Conservation (phyloP, 371 early-diverging fungal species). For the Syncephalastrum sp. region DNA sequence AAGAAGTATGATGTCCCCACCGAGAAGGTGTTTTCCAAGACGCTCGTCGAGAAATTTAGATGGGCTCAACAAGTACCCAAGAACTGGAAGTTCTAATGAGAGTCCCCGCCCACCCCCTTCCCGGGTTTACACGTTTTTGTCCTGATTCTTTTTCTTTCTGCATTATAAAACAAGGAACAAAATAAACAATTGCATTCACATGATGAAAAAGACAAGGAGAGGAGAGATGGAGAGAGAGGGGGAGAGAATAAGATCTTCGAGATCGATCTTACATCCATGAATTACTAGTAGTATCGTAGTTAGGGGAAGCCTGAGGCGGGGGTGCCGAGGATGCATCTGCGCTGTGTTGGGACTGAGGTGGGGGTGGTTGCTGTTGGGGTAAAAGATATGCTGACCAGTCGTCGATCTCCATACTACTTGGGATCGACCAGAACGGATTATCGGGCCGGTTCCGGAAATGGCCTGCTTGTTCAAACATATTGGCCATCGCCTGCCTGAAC, state of each 20-base stretch:
- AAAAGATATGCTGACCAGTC: conserved; percentile 45
- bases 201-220: too few species aligned
- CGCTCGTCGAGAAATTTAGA: conserved; percentile 91
- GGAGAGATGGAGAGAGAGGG: too few species aligned
- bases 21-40: conserved; percentile 91
- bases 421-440: conserved; percentile 51
- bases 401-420: conserved; percentile 44
- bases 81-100: conserved; percentile 55
- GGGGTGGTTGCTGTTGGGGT: conserved; percentile 15
- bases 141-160: too few species aligned
- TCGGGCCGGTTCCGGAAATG: conserved; percentile 42
- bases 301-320: too few species aligned
- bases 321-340: conserved; percentile 1
- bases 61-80: conserved; percentile 88
- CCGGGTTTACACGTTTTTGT: too few species aligned
- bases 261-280: too few species aligned
- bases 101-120: too few species aligned
- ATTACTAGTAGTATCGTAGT: too few species aligned
- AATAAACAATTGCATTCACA: too few species aligned
- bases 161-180: too few species aligned
- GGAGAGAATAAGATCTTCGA: too few species aligned
- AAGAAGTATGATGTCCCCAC: conserved; percentile 82
- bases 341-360: neutral
- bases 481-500: neutral
- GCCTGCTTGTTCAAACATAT: conserved; percentile 12